These are phyloP conservation scores for Hirschioporus abietinus DNA, from an alignment of 768 basidiomycete species.

Conservation along the genomic window DNA sequence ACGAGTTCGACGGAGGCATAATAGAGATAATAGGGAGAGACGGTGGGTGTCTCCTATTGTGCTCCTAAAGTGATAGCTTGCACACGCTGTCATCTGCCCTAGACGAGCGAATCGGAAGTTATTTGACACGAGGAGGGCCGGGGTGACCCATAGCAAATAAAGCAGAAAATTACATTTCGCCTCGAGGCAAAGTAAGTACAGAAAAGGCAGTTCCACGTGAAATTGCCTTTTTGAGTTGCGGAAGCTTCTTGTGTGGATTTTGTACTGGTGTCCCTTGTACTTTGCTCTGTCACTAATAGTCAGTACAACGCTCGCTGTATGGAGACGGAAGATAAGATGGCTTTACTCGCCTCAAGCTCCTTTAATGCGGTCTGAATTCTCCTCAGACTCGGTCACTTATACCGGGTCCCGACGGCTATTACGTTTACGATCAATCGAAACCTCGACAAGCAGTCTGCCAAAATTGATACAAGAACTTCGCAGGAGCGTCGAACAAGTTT, in stretches of 20 bases:
- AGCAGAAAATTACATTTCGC: not conserved
- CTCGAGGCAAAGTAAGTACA: not conserved
- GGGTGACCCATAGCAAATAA: not conserved
- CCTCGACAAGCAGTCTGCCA: too few species aligned
- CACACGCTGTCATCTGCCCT: not conserved
- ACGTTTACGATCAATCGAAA: not conserved
- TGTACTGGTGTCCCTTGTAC: not conserved
- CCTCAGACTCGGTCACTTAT: not conserved
- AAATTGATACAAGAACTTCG: too few species aligned
- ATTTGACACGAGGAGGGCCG: not conserved
- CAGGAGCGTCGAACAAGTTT: too few species aligned
- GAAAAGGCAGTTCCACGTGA: not conserved
- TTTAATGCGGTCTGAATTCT: too few species aligned
- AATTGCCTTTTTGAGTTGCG: not conserved
- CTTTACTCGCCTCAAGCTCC: too few species aligned
- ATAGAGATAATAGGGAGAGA: not conserved
- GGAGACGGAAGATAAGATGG: too few species aligned
- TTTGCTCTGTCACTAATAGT: too few species aligned
- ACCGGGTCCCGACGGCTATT: not conserved
- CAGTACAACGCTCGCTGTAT: too few species aligned
- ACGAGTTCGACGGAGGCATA: not conserved
- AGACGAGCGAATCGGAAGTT: not conserved
- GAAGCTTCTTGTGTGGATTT: not conserved
- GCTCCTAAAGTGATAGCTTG: not conserved
- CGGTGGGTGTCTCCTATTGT: not conserved